Conservation (phyloP, 2,329 filamentous ascomycete genomes). For the Botryotinia calthae region DNA sequence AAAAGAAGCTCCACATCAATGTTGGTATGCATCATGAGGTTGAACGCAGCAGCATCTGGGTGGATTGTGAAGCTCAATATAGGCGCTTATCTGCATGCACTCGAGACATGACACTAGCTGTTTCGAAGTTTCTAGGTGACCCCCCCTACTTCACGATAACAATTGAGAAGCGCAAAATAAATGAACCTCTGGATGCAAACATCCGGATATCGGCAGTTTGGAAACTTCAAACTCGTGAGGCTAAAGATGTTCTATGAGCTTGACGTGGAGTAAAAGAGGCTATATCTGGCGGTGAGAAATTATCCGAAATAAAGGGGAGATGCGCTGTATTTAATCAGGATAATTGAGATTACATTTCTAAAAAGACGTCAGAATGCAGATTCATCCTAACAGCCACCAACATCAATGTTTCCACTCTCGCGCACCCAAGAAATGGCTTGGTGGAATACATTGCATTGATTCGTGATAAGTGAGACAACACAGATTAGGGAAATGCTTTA, state of each 20-base stretch:
- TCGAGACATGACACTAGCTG: neutral
- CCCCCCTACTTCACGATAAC: neutral
- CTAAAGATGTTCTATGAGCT: neutral
- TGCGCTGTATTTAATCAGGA: neutral
- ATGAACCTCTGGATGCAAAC: neutral
- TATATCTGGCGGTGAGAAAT: neutral
- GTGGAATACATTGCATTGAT: neutral
- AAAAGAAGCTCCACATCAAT: neutral
- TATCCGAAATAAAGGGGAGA: neutral
- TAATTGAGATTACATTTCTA: neutral
- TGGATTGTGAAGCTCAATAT: no score
- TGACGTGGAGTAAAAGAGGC: neutral
- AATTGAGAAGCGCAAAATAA: neutral
- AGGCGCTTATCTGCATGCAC: neutral
- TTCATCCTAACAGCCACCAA: neutral
- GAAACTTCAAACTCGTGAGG: neutral
- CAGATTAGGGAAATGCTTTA: neutral
- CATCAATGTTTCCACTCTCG: neutral
- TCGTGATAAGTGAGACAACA: neutral
- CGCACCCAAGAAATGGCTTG: neutral
- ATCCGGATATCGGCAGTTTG: neutral
- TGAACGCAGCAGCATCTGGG: neutral
- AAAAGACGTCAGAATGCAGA: neutral
- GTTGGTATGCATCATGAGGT: neutral
- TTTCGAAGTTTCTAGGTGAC: no score